Percentiles rank a stretch among this genome's conserved stretches.
These are phyloP conservation scores for Talaromyces sp. DNA, from an alignment of 2,329 filamentous ascomycete genomes.

Conservation along the genomic window DNA sequence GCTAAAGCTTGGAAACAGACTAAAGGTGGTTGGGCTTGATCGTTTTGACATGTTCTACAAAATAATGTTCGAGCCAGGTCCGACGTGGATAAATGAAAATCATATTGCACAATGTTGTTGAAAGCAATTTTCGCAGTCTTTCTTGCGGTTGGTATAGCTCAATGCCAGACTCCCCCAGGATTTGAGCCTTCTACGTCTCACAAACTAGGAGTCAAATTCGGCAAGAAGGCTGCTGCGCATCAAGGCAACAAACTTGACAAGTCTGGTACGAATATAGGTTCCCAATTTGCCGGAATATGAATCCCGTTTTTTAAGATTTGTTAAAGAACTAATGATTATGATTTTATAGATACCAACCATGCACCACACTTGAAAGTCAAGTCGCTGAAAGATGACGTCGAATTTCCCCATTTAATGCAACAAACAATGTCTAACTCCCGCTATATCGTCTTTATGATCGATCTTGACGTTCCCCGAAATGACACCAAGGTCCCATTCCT, in stretches of 20 bases:
- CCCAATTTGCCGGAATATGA: no score
- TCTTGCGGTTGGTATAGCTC: not conserved
- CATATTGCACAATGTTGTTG: conserved; percentile 2
- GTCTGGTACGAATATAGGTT: not conserved
- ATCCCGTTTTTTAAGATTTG: not conserved
- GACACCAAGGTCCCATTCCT: conserved; percentile 11
- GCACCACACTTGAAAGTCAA: conserved; percentile 8
- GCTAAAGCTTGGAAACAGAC: not conserved
- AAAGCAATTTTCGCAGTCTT: not conserved
- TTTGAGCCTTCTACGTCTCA: conserved; percentile 13
- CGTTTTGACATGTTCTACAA: not conserved
- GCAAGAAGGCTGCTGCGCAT: not conserved
- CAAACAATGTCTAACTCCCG: not conserved
- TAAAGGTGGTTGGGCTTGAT: not conserved
- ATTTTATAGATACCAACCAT: not conserved
- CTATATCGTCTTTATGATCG: conserved; percentile 16
- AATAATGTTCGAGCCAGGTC: not conserved
- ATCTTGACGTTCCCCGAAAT: conserved; percentile 15
- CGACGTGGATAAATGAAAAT: no score
- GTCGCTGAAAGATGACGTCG: not conserved
- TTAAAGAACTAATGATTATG: not conserved
- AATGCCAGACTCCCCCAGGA: conserved; percentile 12
- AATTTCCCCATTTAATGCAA: not conserved
- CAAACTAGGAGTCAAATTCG: conserved; percentile 11
- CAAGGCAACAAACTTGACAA: conserved; percentile 7